Evolutionary conservation across 2,329 filamentous ascomycete genomes (phyloP).

Genomic region (Emmonsiellopsis sp.): DNA sequence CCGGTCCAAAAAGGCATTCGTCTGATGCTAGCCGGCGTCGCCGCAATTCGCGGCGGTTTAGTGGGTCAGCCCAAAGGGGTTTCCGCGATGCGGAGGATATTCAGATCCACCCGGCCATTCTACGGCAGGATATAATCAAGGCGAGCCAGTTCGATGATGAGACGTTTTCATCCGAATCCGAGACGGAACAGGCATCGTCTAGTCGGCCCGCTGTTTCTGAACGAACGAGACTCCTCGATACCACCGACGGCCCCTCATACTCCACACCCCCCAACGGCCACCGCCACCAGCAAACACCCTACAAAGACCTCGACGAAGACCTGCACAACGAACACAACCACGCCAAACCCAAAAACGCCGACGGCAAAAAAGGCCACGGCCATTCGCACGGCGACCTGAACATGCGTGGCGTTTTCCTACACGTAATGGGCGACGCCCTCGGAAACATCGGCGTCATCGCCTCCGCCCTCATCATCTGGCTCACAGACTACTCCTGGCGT

Average conservation of each 20-base stretch:
- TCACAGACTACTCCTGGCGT: constrained; percentile 70
- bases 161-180: constrained; percentile 41
- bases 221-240: constrained; percentile 27
- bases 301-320: constrained; percentile 21
- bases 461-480: constrained; percentile 81
- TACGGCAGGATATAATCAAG: constrained; percentile 85
- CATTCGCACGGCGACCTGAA: constrained; percentile 61
- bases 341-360: constrained; percentile 54
- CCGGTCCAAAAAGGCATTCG: background rate
- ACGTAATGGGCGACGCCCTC: constrained; percentile 45
- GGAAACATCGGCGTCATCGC: constrained; percentile 41
- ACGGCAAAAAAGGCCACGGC: constrained; percentile 44
- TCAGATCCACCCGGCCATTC: constrained; percentile 79
- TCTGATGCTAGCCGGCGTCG: constrained; percentile 12
- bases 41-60: constrained; percentile 26
- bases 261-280: constrained; percentile 26
- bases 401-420: constrained; percentile 69
- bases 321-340: constrained; percentile 71
- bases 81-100: constrained; percentile 57
- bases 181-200: constrained; percentile 44
- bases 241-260: constrained; percentile 28
- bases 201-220: constrained; percentile 44
- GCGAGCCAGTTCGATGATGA: constrained; percentile 58
- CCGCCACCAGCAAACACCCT: constrained; percentile 7
- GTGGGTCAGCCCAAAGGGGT: constrained; percentile 48